Evolutionary conservation across 129 eudicot species (phyloP).

Genomic region (Tanacetum coccineum): DNA sequence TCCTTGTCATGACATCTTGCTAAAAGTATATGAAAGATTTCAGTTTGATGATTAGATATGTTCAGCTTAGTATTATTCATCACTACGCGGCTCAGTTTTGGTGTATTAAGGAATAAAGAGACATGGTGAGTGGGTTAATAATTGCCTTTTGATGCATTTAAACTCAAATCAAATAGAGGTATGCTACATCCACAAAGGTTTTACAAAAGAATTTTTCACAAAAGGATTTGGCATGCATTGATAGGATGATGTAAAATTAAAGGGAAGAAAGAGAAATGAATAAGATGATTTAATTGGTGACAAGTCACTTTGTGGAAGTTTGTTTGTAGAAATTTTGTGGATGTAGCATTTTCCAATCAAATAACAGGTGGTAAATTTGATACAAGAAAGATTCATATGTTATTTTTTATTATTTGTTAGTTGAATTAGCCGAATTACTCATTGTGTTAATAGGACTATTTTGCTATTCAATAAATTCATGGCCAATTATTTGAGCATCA

Average conservation of each 20-base stretch:
- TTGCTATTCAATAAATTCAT: constrained; percentile 3
- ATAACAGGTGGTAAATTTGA: constrained; percentile 15
- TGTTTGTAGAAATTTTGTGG: too few relatives aligned
- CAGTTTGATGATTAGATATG: too few relatives aligned
- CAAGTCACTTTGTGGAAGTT: too few relatives aligned
- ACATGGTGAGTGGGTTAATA: constrained; percentile 10
- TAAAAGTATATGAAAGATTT: too few relatives aligned
- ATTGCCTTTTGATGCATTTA: constrained; percentile 21
- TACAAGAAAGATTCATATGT: background rate
- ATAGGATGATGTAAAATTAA: too few relatives aligned
- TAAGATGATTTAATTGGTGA: too few relatives aligned
- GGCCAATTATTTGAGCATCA: background rate
- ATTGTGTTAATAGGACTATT: background rate
- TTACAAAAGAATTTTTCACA: too few relatives aligned
- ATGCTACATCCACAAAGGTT: too few relatives aligned
- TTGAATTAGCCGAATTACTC: background rate
- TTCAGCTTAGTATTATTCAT: background rate
- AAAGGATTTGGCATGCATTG: too few relatives aligned
- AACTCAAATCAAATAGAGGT: constrained; percentile 1
- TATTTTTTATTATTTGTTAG: background rate
- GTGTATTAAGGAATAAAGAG: background rate
- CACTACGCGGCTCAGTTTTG: background rate
- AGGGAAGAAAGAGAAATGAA: too few relatives aligned
- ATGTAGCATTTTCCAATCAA: too few relatives aligned
- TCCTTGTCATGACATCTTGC: too few relatives aligned